Evolutionary conservation across 768 basidiomycete species (phyloP).

Genomic region (Mycena haematopus): DNA sequence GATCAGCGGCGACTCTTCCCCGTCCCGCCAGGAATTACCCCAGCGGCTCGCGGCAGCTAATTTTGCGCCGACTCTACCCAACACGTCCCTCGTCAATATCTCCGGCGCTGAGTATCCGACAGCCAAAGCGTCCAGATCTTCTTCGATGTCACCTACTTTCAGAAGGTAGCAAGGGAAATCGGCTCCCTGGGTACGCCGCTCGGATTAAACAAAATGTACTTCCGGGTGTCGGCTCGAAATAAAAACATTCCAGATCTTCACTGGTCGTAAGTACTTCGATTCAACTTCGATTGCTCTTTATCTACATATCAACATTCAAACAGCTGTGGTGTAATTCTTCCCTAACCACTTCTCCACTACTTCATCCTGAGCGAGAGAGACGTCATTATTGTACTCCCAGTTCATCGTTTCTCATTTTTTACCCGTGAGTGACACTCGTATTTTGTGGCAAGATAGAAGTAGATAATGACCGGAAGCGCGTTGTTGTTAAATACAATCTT

Average conservation of each 20-base stretch:
- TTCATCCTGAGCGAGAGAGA: neutral
- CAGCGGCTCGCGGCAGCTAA: slow-evolving; percentile 53
- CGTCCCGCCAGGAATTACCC: slow-evolving; percentile 47
- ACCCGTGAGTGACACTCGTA: neutral
- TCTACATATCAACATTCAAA: too few relatives aligned
- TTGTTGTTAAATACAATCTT: neutral
- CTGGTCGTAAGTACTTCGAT: too few relatives aligned
- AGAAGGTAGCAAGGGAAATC: slow-evolving; percentile 62
- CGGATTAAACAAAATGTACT: slow-evolving; percentile 64
- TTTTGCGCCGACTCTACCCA: slow-evolving; percentile 55
- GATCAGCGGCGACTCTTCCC: slow-evolving; percentile 48
- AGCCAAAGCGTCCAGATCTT: slow-evolving; percentile 51
- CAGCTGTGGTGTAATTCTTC: neutral
- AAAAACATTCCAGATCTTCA: too few relatives aligned
- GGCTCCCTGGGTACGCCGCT: slow-evolving; percentile 58
- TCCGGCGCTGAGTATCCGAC: slow-evolving; percentile 56
- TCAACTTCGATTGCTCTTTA: too few relatives aligned
- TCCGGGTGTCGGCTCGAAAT: neutral
- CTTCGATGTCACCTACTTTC: slow-evolving; percentile 57
- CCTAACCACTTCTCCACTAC: neutral
- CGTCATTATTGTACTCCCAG: neutral
- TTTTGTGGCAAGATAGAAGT: neutral
- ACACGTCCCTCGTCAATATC: slow-evolving; percentile 51
- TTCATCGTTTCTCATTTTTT: neutral
- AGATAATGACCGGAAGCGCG: neutral